Evolutionary conservation across 805 yeast genomes (phyloP), one percentile per base, ranked within the genome.

Genomic region (Myxozyma kluyveri): DNA sequence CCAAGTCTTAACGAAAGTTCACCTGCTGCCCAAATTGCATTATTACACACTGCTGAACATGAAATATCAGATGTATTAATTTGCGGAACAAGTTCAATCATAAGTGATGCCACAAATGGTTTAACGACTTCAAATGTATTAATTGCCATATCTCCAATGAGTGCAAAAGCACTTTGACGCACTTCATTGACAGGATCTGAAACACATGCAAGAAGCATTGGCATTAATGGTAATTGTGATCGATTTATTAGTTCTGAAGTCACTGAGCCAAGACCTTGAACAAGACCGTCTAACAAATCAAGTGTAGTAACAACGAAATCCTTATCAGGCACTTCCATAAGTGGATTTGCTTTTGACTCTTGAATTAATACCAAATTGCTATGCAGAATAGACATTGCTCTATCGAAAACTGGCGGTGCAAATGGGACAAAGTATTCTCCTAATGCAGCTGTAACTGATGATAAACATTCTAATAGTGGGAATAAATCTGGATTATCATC

Each of bases 11-110:
- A 73, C 2, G 88, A 76, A 27, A 93, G 80, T 67, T 93, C 96
- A 40, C 99, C 98, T 12, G 86, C 71, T 1, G 96, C 80, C 99
- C 99, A 93, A 45, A 88, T 82, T 1, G 98, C 93, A 68, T 93
- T 93, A 69, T 86, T 87, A 62, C 83, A 83, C 1, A 86, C 88
- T 0, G 91, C 81, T 54, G 72, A 75, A 1, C 82, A 72, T 5
- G 39, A 24, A 2, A 52, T 54, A 52, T 78, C 78, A 3, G 85
- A 82, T 22, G 60, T 47, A 32, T 66, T 68, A 56, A 89, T 81
- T 53, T 81, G 76, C n/a, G 80, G 73, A 56, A 88, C 69, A 19
- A 87, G 71, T 41, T 77, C 76, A 59, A 63, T 60, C 56, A 73
- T 61, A 12, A 73, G 54, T 26, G 60, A 52, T 21, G 66, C 61